Conservation (phyloP, 2,329 filamentous ascomycete genomes). For the Neospermospora avenae region DNA sequence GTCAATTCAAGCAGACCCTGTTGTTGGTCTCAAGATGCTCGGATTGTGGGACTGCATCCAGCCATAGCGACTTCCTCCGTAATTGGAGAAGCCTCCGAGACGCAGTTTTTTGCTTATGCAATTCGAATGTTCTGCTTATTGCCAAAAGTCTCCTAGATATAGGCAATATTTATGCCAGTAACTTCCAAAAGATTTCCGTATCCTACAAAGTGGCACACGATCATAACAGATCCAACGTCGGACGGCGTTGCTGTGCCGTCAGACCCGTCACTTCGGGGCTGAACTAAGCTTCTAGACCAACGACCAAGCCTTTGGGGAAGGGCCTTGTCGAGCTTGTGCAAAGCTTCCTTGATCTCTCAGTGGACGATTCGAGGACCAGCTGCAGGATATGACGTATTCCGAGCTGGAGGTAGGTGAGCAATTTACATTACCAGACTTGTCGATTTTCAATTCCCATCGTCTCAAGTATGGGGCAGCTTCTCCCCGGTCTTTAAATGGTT, state of each 20-base stretch:
- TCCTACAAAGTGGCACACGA: not conserved
- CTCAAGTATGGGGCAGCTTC: not conserved
- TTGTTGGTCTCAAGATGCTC: not conserved
- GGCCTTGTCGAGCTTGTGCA: not conserved
- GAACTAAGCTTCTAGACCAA: slow-evolving; percentile 14
- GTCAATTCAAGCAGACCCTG: not conserved
- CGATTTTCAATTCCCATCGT: not conserved
- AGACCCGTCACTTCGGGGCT: not conserved
- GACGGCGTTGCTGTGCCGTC: not conserved
- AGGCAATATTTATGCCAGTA: no score
- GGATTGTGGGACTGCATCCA: no score
- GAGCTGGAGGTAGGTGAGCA: not conserved
- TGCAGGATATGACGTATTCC: slow-evolving; percentile 12
- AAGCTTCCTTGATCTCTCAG: slow-evolving; percentile 3
- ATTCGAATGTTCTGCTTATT: no score
- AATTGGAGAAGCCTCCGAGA: not conserved
- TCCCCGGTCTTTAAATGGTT: not conserved
- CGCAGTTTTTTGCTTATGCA: no score
- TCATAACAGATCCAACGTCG: not conserved
- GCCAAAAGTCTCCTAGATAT: not conserved
- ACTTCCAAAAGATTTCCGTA: no score
- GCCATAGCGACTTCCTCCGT: no score
- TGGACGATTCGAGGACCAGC: not conserved
- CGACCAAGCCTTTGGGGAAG: slow-evolving; percentile 8
- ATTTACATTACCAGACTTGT: not conserved